These are phyloP conservation scores for Psilocybe cyanescens DNA, from an alignment of 768 basidiomycete genomes.

Conservation along the genomic window DNA sequence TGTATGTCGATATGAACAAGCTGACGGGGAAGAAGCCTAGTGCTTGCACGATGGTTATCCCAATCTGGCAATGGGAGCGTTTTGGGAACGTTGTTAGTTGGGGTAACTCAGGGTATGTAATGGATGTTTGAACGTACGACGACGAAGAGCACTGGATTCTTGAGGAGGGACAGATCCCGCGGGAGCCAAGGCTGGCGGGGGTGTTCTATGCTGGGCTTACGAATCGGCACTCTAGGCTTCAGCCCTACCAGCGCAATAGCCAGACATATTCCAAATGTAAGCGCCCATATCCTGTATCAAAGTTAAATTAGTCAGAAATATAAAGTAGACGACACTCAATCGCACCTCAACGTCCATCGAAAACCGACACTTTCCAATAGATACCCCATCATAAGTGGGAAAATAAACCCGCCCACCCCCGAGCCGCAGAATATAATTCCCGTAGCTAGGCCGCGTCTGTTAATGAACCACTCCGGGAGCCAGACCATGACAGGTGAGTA, in stretches of 20 bases:
- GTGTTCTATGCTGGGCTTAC: background rate
- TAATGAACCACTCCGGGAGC: slow-evolving; percentile 10
- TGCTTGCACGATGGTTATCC: slow-evolving; percentile 5
- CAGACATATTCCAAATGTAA: background rate
- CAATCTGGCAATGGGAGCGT: background rate
- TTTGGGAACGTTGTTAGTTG: too few relatives aligned
- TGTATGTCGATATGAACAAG: slow-evolving; percentile 11
- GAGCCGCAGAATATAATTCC: slow-evolving; percentile 8
- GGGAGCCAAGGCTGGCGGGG: slow-evolving; percentile 8
- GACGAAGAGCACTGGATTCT: slow-evolving; percentile 1
- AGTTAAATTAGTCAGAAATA: background rate
- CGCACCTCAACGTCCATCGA: slow-evolving; percentile 9
- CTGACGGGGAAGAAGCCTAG: slow-evolving; percentile 11
- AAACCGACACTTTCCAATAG: slow-evolving; percentile 5
- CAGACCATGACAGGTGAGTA: slow-evolving; percentile 10
- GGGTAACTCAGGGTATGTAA: too few relatives aligned
- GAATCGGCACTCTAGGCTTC: slow-evolving; percentile 5
- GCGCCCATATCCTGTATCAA: slow-evolving; percentile 3
- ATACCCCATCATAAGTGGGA: slow-evolving; percentile 8
- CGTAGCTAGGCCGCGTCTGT: slow-evolving; percentile 1
- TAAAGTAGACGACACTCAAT: background rate
- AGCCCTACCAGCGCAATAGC: slow-evolving; percentile 2
- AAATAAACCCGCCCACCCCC: slow-evolving; percentile 4
- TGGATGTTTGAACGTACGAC: background rate
- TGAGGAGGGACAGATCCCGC: background rate